phyloP scores from a whole-genome alignment of 2,329 filamentous ascomycete species.

The Corniculantispora saksenae region DNA sequence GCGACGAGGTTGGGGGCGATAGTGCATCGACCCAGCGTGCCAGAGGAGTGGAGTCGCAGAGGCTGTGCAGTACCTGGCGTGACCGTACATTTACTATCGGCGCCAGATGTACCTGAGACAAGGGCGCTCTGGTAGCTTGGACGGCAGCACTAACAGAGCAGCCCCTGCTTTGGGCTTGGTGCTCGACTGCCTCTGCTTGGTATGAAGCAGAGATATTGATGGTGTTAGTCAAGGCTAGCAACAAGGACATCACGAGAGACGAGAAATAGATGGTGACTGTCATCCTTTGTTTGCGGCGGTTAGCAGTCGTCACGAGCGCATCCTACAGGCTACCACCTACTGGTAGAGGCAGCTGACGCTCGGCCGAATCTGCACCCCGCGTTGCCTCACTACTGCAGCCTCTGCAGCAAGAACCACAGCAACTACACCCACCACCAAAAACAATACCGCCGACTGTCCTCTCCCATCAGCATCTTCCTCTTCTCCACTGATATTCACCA shows the following conservation, averaged over 20 bases:
- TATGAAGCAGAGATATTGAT: background rate
- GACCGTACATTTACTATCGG: background rate
- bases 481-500: background rate
- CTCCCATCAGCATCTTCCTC: background rate
- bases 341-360: too few relatives aligned
- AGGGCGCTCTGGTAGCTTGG: background rate
- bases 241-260: too few relatives aligned
- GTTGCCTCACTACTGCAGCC: too few relatives aligned
- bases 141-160: background rate
- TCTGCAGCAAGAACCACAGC: too few relatives aligned
- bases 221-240: too few relatives aligned
- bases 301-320: too few relatives aligned
- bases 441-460: too few relatives aligned
- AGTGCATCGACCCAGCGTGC: conserved; percentile 12
- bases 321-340: too few relatives aligned
- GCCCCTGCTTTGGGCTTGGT: background rate
- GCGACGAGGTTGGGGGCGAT: background rate
- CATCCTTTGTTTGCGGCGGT: too few relatives aligned
- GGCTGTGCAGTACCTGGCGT: conserved; percentile 17
- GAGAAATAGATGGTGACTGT: too few relatives aligned
- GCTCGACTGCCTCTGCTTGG: background rate
- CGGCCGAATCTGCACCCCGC: too few relatives aligned
- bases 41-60: conserved; percentile 2
- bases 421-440: too few relatives aligned
- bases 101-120: background rate